Base-by-base conservation (phyloP, 352 stramenopile species). In the Globisporangium paddicum region DNA sequence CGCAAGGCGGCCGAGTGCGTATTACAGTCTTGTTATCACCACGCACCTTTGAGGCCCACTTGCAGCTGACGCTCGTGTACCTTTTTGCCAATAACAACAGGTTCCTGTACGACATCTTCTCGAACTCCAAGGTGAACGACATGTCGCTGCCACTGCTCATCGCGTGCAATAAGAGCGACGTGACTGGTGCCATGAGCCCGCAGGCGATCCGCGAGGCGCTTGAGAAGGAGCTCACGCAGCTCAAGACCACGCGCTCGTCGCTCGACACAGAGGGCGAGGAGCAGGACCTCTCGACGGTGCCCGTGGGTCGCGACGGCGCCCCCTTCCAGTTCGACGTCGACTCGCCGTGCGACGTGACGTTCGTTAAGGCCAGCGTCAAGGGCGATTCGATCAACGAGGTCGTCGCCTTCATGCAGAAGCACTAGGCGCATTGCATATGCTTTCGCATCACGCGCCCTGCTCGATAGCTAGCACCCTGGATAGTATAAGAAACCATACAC, bases 21-120 rank as follows among this genome's bases (percentile, higher is more conserved):
- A 23, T 26, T 28, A n/a, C 41, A n/a, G 25, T 47, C 1, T 62
- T 49, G 14, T n/a, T n/a, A n/a, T n/a, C n/a, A n/a, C n/a, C n/a
- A 9, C 11, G 56, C 13, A 16, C 23, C 35, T n/a, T n/a, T 19
- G 51, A 28, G 49, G 41, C 16, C 19, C 28, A 32, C 23, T 11
- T 9, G 23, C 23, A 14, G 21, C 14, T 34, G 4, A 28, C n/a
- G 37, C 35, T 42, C 37, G 19, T 55, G 26, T 16, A 34, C 48
- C 19, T 10, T 49, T 6, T 21, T 55, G 11, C 10, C 51, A 4
- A 32, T 35, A 44, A 59, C 21, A 26, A 30, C 40, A 89, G 79
- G 53, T 91, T 82, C 68, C 66, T 96, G 48, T 91, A 91, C 69
- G 82, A 96, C 66, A 86, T 96, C 34, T 93, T 96, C 55, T 80